phyloP scores from a whole-genome alignment of 1,139 yeast species.

The Hanseniaspora sp. region DNA sequence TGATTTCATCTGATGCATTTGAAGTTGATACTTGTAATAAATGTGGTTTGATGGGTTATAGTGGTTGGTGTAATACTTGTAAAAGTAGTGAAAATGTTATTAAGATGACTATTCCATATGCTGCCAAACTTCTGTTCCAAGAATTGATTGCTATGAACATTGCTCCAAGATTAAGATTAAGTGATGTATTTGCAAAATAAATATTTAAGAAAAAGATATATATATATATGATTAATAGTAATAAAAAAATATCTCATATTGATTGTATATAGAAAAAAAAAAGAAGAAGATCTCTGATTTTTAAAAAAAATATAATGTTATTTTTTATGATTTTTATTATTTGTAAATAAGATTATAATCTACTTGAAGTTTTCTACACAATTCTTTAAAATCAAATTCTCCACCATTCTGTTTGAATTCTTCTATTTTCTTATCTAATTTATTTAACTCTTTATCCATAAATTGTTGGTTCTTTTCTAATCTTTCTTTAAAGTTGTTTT shows the following conservation, averaged over 20 bases:
- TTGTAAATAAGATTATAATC: constrained; percentile 33
- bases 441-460: constrained; percentile 23
- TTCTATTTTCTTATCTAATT: constrained; percentile 25
- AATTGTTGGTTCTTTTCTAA: constrained; percentile 21
- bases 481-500: constrained; percentile 24
- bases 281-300: neutral
- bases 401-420: constrained; percentile 20
- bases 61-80: constrained; percentile 95
- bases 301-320: no score
- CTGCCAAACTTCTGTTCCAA: constrained; percentile 92
- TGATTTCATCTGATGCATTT: constrained; percentile 95
- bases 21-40: constrained; percentile 89
- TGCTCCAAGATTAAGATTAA: constrained; percentile 85
- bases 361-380: constrained; percentile 34
- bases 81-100: constrained; percentile 76
- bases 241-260: no score
- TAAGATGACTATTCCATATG: constrained; percentile 94
- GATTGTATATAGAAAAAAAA: no score
- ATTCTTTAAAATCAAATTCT: constrained; percentile 36
- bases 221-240: neutral
- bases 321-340: neutral
- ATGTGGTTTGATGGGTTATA: constrained; percentile 97
- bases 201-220: neutral
- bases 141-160: constrained; percentile 99
- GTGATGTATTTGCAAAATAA: constrained; percentile 51